A percentile compares a stretch with the other conserved stretches of the same genome.
phyloP scores from a whole-genome alignment of 805 yeast species.

The Metschnikowia peoriensis region DNA sequence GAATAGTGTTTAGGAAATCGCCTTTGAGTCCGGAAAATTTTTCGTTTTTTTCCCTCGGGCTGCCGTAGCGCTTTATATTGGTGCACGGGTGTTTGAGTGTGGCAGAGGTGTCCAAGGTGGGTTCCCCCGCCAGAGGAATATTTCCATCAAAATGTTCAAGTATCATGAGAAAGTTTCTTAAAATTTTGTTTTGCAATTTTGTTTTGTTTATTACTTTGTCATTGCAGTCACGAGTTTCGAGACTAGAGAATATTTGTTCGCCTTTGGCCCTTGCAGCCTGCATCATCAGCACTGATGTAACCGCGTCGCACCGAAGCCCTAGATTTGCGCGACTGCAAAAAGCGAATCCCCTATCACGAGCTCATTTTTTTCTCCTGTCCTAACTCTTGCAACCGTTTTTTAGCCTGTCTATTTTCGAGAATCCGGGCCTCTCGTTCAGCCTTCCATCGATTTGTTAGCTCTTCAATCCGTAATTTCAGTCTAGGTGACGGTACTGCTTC shows the following conservation, averaged over 20 bases:
- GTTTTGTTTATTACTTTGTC: background rate
- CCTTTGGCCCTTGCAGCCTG: too few species aligned
- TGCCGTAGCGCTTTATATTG: slow-evolving; percentile 10
- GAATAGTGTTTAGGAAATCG: background rate
- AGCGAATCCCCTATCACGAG: background rate
- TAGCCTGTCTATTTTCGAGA: slow-evolving; percentile 57
- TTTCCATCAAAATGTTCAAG: too few species aligned
- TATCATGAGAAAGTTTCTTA: background rate
- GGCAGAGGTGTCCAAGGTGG: too few species aligned
- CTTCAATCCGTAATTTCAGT: slow-evolving; percentile 53
- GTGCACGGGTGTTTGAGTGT: slow-evolving; percentile 9
- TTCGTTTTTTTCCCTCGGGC: slow-evolving; percentile 5
- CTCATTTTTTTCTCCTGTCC: slow-evolving; percentile 1
- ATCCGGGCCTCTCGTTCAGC: slow-evolving; percentile 69
- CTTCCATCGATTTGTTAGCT: slow-evolving; percentile 63
- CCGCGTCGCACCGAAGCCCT: background rate
- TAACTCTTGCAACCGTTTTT: slow-evolving; percentile 48
- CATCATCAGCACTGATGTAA: too few species aligned
- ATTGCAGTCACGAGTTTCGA: background rate
- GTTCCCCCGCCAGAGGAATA: too few species aligned
- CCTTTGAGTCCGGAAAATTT: slow-evolving; percentile 8
- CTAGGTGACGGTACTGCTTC: slow-evolving; percentile 28
- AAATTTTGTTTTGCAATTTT: background rate
- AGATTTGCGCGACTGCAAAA: slow-evolving; percentile 4
- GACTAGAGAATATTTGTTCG: too few species aligned